Evolutionary conservation across 495 filamentous ascomycete species (phyloP), one percentile per base, ranked within the genome.

Genomic region (Lophiotrema nucula): DNA sequence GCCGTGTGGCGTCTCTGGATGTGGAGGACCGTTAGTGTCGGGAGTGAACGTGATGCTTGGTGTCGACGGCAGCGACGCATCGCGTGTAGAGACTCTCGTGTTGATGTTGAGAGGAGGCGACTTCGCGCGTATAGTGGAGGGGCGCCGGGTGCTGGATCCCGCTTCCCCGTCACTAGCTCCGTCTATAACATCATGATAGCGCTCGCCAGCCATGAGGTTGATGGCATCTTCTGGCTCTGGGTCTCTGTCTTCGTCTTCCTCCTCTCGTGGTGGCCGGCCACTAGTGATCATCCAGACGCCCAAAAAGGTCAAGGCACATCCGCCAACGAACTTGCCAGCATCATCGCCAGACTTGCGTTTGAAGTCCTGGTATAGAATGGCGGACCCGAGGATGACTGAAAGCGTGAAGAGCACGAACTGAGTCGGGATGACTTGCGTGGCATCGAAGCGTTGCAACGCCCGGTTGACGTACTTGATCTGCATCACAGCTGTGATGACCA

Each of bases 381-480:
- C 91, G 69, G 89, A 95, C 42, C 93, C 93, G 47, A 95, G 81
- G 65, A 98, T 97, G 48, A 98, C 93, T 1, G 86, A 95, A 4
- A 98, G 76, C 0, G 93, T 98, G 70, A 98, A 98, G 35, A 95
- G 79, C 23, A 98, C 93, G 63, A 98, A 98, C 67, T 98, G 93
- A 12, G 89, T 90, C 1, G 93, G 93, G 49, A 98, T 97, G 58
- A 98, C 93, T 65, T 96, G 90, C 0, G 93, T 98, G 0, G 92
- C 92, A 70, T 96, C 90, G 74, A 98, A 98, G 49, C 89, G 85
- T 68, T 95, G 90, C 18, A 98, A 76, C 1, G 93, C 92, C 45
- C 90, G 90, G 74, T 98, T 98, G 59, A 98, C 79, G 69, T 97
- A 98, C 58, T 87, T 89, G 60, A 98, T 90, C 72, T 98, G 93